phyloP scores from a whole-genome alignment of 2,329 filamentous ascomycete species.

The Geosmithia morbida region DNA sequence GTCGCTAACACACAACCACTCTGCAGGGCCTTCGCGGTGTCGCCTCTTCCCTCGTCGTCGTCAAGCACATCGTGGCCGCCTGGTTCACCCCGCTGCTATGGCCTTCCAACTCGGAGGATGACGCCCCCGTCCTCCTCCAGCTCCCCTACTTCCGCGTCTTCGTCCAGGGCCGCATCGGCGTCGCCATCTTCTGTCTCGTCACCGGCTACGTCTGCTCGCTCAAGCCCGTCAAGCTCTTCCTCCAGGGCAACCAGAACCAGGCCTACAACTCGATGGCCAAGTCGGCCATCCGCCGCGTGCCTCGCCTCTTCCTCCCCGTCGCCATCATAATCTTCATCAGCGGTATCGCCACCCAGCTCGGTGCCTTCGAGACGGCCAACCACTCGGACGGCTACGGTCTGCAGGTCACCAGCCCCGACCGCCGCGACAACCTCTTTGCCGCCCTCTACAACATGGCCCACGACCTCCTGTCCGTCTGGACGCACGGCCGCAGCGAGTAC shows the following conservation, averaged over 20 bases:
- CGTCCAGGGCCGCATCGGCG: conserved; percentile 47
- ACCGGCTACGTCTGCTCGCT: conserved; percentile 50
- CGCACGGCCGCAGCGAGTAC: conserved; percentile 31
- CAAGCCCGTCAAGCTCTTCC: conserved; percentile 41
- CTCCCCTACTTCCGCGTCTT: conserved; percentile 43
- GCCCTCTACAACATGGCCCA: conserved; percentile 16
- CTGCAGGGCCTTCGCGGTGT: conserved; percentile 38
- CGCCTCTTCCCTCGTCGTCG: conserved; percentile 37
- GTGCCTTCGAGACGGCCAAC: conserved; percentile 39
- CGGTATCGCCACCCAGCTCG: conserved; percentile 29
- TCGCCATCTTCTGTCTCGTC: conserved; percentile 51
- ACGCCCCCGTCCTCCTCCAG: conserved; percentile 35
- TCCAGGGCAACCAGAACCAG: conserved; percentile 35
- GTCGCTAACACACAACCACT: not conserved
- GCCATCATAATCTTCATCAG: conserved; percentile 35
- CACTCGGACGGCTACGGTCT: conserved; percentile 47
- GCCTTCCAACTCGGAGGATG: conserved; percentile 26
- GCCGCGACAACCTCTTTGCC: conserved; percentile 3
- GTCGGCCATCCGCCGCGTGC: conserved; percentile 42
- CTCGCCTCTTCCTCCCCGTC: conserved; percentile 42
- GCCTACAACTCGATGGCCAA: conserved; percentile 39
- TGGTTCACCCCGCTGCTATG: conserved; percentile 36
- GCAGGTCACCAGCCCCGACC: conserved; percentile 28
- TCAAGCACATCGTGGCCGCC: conserved; percentile 36
- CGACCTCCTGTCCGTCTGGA: conserved; percentile 36